phyloP scores from a whole-genome alignment of 371 early-diverging fungal genomes.

The Mucor piriformis region DNA sequence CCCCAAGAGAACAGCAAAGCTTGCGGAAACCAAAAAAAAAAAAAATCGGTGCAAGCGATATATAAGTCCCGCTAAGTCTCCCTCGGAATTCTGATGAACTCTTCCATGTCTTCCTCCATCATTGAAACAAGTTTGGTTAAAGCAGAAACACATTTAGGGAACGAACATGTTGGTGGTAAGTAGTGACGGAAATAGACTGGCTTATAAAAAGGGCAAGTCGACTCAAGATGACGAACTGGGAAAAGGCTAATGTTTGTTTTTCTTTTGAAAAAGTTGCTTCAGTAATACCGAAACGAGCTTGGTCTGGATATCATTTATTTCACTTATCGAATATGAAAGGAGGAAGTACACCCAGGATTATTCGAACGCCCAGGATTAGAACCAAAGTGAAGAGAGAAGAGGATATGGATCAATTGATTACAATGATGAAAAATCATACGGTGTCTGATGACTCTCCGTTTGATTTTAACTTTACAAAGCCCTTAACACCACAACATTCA shows the following conservation, averaged over 20 bases:
- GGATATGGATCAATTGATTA: slow-evolving; percentile 29
- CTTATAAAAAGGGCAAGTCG: background rate
- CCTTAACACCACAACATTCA: background rate
- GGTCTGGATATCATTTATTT: slow-evolving; percentile 23
- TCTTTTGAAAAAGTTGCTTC: slow-evolving; percentile 8
- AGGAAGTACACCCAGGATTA: slow-evolving; percentile 7
- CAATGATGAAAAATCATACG: slow-evolving; percentile 32
- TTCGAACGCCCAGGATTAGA: slow-evolving; percentile 14
- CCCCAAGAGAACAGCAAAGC: too few species aligned
- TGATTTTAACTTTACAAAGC: background rate
- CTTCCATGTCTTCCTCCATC: slow-evolving; percentile 30
- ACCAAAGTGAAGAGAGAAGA: slow-evolving; percentile 4
- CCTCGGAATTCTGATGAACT: slow-evolving; percentile 19
- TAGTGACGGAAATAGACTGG: background rate
- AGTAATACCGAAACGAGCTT: slow-evolving; percentile 23
- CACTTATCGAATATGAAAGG: slow-evolving; percentile 1
- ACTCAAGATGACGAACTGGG: background rate
- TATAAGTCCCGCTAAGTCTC: slow-evolving; percentile 14
- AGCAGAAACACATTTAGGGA: background rate
- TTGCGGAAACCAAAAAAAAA: too few species aligned
- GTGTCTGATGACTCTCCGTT: slow-evolving; percentile 21
- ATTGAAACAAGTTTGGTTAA: slow-evolving; percentile 17
- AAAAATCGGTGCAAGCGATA: too few species aligned
- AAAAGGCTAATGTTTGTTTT: background rate
- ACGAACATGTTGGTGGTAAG: slow-evolving; percentile 13